A percentile compares a stretch with the other conserved stretches of the same genome.
Evolutionary conservation across 2,329 filamentous ascomycete species (phyloP).

Genomic region (Fusarium multiceps): DNA sequence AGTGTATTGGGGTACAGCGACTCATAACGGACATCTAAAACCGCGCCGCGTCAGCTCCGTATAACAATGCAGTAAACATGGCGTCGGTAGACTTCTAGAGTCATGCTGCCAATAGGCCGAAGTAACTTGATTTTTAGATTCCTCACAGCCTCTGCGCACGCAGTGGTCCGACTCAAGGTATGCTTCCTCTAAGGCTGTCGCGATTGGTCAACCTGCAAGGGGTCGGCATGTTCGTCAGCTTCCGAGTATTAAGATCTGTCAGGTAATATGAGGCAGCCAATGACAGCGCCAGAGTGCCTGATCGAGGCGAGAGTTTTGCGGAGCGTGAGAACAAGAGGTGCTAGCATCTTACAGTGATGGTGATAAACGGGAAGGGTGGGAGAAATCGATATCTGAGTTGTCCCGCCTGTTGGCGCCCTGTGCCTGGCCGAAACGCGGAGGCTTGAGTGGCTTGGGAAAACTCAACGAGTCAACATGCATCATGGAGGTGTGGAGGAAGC

Average conservation of each 20-base stretch:
- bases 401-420: conserved; percentile 22
- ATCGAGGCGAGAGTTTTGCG: conserved; percentile 21
- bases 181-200: conserved; percentile 23
- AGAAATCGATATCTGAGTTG: conserved; percentile 32
- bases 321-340: conserved; percentile 24
- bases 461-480: conserved; percentile 33
- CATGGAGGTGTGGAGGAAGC: conserved; percentile 35
- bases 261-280: conserved; percentile 45
- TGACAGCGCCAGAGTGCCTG: conserved; percentile 33
- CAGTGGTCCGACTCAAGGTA: conserved; percentile 33
- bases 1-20: conserved; percentile 5
- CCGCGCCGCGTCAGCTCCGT: conserved; percentile 6
- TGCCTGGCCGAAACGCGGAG: conserved; percentile 36
- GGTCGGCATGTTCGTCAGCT: conserved; percentile 38
- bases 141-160: conserved; percentile 4
- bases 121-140: conserved; percentile 15
- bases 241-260: conserved; percentile 38
- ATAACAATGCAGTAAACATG: neutral
- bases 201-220: conserved; percentile 46
- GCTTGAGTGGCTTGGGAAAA: conserved; percentile 29
- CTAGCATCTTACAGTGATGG: conserved; percentile 9
- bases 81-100: conserved; percentile 7
- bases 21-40: neutral
- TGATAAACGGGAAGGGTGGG: conserved; percentile 16
- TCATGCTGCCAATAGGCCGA: conserved; percentile 12